phyloP scores from a whole-genome alignment of 2,329 filamentous ascomycete genomes.

The Fusarium oxysporum region DNA sequence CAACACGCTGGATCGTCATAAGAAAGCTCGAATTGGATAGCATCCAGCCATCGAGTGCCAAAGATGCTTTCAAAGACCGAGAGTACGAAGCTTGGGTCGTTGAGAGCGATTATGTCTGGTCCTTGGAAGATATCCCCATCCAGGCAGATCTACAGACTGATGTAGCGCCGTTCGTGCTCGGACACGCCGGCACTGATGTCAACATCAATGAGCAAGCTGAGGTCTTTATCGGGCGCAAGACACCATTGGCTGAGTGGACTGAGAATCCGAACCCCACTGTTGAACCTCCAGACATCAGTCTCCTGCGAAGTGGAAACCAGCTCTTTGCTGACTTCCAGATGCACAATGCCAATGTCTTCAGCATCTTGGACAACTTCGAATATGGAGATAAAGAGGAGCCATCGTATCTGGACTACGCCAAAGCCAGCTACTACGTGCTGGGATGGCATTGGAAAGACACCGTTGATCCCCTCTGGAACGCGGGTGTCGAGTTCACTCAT shows the following conservation, averaged over 20 bases:
- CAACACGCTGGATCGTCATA: slow-evolving; percentile 54
- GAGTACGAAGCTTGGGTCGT: slow-evolving; percentile 51
- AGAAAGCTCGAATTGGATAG: slow-evolving; percentile 44
- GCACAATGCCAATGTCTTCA: slow-evolving; percentile 57
- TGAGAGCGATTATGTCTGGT: slow-evolving; percentile 52
- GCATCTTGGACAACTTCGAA: slow-evolving; percentile 54
- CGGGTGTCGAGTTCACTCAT: not conserved
- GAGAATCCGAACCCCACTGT: not conserved
- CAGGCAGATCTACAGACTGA: slow-evolving; percentile 54
- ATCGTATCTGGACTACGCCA: slow-evolving; percentile 43
- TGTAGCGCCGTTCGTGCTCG: slow-evolving; percentile 53
- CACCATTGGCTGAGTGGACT: slow-evolving; percentile 10
- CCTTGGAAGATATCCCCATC: slow-evolving; percentile 47
- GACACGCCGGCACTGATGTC: slow-evolving; percentile 9
- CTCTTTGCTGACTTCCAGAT: slow-evolving; percentile 56
- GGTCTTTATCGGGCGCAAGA: slow-evolving; percentile 55
- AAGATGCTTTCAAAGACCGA: not conserved
- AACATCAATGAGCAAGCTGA: slow-evolving; percentile 54
- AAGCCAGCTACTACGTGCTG: slow-evolving; percentile 53
- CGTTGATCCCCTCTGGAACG: slow-evolving; percentile 37
- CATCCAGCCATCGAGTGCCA: slow-evolving; percentile 6
- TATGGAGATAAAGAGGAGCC: slow-evolving; percentile 37
- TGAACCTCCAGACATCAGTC: slow-evolving; percentile 11
- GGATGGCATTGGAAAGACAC: slow-evolving; percentile 52
- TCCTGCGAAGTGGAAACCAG: slow-evolving; percentile 46